Conservation (phyloP, 2,329 filamentous ascomycete species). For the Drechmeria coniospora region DNA sequence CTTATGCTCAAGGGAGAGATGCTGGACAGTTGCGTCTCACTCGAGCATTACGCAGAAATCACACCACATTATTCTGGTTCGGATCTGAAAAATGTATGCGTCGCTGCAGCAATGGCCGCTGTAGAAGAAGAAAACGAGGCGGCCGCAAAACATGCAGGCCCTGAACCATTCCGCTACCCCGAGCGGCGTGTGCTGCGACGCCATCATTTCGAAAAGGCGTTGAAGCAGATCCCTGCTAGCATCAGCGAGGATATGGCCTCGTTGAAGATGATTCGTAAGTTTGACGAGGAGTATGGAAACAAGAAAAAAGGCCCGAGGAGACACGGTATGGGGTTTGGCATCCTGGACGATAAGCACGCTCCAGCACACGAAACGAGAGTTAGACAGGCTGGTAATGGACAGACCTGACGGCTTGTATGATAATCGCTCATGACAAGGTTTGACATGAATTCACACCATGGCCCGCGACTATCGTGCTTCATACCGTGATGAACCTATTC, state of each 20-base stretch:
- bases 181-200: slow-evolving; percentile 36
- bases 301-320: slow-evolving; percentile 48
- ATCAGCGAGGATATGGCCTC: slow-evolving; percentile 89
- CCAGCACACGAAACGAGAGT: too few species aligned
- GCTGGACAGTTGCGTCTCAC: slow-evolving; percentile 43
- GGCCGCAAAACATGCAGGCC: slow-evolving; percentile 20
- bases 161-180: slow-evolving; percentile 44
- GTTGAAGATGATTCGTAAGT: slow-evolving; percentile 75
- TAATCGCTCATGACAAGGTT: too few species aligned
- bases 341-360: slow-evolving; percentile 22
- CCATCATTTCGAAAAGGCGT: slow-evolving; percentile 69
- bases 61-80: slow-evolving; percentile 71
- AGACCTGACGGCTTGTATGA: too few species aligned
- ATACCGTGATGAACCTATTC: too few species aligned
- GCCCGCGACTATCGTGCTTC: too few species aligned
- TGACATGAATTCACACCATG: too few species aligned
- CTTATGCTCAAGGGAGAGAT: slow-evolving; percentile 57
- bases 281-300: slow-evolving; percentile 90
- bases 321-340: slow-evolving; percentile 43
- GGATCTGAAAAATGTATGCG: slow-evolving; percentile 69
- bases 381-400: too few species aligned
- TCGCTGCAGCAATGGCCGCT: slow-evolving; percentile 64
- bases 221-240: slow-evolving; percentile 80
- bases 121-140: slow-evolving; percentile 54
- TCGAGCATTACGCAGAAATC: slow-evolving; percentile 45